Base-by-base conservation (phyloP, 2,329 filamentous ascomycete genomes). In the Raffaelea ambrosiae region DNA sequence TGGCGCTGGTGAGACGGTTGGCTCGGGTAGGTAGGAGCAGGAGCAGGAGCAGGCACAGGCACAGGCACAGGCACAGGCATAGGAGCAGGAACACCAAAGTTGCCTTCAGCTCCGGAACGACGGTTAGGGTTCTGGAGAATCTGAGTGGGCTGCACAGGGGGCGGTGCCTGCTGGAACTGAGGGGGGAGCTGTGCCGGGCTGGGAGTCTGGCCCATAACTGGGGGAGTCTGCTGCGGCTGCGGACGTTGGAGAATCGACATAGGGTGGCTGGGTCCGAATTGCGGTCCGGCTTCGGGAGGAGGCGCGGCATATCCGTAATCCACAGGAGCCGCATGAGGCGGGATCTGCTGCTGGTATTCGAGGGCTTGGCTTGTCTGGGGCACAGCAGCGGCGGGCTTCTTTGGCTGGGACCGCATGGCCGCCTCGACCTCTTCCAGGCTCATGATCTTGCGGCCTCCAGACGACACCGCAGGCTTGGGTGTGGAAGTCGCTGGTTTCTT, bases 381-480 rank as follows among this genome's bases (percentile, higher is more conserved):
- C 8, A 65, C 61, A 48, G 67, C 59, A 5, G 67, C 58, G 9
- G 67, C 58, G 11, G 71, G 67, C 52, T 74, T 74, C 57, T 78
- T 76, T 29, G 79, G 68, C 56, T 90, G 84, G 31, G 78, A 74
- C 51, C 86, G 81, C 84, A 98, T 90, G 54, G 88, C 83, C 47
- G 91, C 91, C 68, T 98, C 93, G 19, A 98, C 90, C 69, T 98
- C 93, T 63, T 97, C 93, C 59, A 98, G 66, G 59, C 88, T 97
- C 85, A 98, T 83, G 68, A 96, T 84, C 70, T 90, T 96, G 59
- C 82, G 81, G 39, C 74, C 61, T 5, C 66, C 55, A 9, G 59
- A 58, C 18, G 65, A 54, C 20, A 59, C 57, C n/a, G 60, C 57
- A 16, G 69, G 53, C 55, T 68, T 51, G 21, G 55, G 55, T 58